A percentile compares a stretch with the other conserved stretches of the same genome.
Evolutionary conservation across 176 grass and related monocot species (phyloP).

Genomic region (Lolium multiflorum): DNA sequence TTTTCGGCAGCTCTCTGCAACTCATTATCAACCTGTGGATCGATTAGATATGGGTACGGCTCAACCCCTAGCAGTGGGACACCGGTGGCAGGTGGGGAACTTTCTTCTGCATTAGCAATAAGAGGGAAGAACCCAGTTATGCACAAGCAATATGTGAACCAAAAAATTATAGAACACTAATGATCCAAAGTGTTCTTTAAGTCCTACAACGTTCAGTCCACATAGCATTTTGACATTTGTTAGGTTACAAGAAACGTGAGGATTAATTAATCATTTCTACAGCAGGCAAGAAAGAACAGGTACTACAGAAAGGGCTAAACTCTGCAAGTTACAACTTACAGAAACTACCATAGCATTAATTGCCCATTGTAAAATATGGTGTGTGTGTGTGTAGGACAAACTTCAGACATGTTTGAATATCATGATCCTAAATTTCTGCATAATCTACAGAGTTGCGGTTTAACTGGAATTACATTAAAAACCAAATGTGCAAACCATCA

Average conservation of each 20-base stretch:
- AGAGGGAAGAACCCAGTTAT: slow-evolving; percentile 41
- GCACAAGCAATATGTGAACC: slow-evolving; percentile 25
- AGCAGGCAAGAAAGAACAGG: slow-evolving; percentile 17
- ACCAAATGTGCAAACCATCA: not conserved
- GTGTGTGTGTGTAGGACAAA: not conserved
- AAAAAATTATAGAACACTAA: slow-evolving; percentile 2
- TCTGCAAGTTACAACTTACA: not conserved
- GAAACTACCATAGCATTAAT: slow-evolving; percentile 1
- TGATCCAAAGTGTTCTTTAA: slow-evolving; percentile 25
- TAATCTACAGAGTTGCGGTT: slow-evolving; percentile 8
- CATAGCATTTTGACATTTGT: slow-evolving; percentile 1
- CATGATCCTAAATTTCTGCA: slow-evolving; percentile 36
- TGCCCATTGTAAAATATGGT: not conserved
- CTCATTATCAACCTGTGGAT: slow-evolving; percentile 44
- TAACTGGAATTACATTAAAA: slow-evolving; percentile 29
- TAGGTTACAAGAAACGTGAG: not conserved
- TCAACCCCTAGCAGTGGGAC: slow-evolving; percentile 50
- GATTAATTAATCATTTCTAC: slow-evolving; percentile 33
- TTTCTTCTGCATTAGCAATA: slow-evolving; percentile 51
- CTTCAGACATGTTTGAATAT: slow-evolving; percentile 6
- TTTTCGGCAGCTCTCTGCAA: slow-evolving; percentile 20
- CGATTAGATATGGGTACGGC: slow-evolving; percentile 45
- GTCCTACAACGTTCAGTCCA: not conserved
- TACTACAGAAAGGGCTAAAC: slow-evolving; percentile 4
- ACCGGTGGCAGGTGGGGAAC: slow-evolving; percentile 25